Evolutionary conservation across 331 rosid species (phyloP).

Genomic region (Pyrus hybrid): DNA sequence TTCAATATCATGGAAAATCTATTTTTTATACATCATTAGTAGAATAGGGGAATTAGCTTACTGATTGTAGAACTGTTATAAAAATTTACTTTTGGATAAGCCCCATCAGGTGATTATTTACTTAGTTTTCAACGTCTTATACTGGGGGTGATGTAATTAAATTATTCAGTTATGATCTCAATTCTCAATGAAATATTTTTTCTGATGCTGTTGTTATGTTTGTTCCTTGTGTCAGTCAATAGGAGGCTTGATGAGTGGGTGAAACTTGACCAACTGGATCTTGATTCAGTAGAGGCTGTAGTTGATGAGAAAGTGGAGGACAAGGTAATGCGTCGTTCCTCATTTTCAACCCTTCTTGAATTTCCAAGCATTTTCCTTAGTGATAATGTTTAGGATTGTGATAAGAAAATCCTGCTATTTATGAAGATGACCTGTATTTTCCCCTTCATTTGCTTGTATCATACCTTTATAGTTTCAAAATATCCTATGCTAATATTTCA

Average conservation of each 20-base stretch:
- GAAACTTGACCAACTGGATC: constrained; percentile 96
- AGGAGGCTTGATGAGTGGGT: constrained; percentile 99
- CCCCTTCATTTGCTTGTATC: background rate
- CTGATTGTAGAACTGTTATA: background rate
- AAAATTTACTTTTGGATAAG: background rate
- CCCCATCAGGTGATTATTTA: background rate
- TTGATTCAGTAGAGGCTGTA: constrained; percentile 84
- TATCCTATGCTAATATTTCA: background rate
- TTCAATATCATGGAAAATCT: background rate
- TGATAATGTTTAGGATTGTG: background rate
- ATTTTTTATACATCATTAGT: background rate
- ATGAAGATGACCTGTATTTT: background rate
- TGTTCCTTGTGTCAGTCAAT: constrained; percentile 50
- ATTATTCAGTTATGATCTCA: background rate
- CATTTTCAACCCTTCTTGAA: background rate
- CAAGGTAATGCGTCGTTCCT: constrained; percentile 42
- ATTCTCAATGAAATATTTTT: background rate
- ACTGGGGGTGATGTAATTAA: background rate
- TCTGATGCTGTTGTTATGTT: background rate
- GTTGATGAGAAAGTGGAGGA: constrained; percentile 99
- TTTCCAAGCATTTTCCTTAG: background rate
- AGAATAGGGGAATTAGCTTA: background rate
- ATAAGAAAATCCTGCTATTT: too few relatives aligned
- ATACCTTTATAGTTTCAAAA: background rate
- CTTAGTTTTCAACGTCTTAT: background rate